Evolutionary conservation across 345 rosid genomes (phyloP).

Genomic region (Lepidium aucheri): DNA sequence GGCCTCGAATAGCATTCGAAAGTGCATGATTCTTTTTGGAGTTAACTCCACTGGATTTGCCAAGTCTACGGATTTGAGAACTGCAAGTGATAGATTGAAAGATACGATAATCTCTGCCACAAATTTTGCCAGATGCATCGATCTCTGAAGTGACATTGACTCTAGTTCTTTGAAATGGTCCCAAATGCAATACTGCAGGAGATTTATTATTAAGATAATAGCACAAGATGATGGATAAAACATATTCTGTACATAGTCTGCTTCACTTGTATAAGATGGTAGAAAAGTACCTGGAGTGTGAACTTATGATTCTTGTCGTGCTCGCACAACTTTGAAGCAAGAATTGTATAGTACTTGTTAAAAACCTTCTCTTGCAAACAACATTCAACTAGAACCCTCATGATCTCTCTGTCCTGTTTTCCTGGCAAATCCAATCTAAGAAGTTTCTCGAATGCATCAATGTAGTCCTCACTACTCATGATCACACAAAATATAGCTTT

Average conservation of each 20-base stretch:
- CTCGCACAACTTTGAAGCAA: conserved; percentile 76
- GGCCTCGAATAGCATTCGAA: conserved; percentile 72
- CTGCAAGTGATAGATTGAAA: conserved; percentile 65
- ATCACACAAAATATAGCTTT: conserved; percentile 88
- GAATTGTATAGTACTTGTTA: conserved; percentile 71
- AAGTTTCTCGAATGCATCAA: conserved; percentile 90
- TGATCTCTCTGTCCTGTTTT: conserved; percentile 88
- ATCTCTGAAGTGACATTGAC: conserved; percentile 57
- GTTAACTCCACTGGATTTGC: conserved; percentile 47
- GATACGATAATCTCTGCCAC: conserved; percentile 70
- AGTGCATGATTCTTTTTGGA: conserved; percentile 65
- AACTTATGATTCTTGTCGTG: conserved; percentile 85
- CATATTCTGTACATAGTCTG: not conserved
- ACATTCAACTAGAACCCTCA: conserved; percentile 82
- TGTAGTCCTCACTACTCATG: conserved; percentile 89
- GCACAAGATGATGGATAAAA: not conserved
- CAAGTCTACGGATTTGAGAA: conserved; percentile 58
- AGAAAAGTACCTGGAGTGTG: conserved; percentile 62
- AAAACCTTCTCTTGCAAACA: conserved; percentile 84
- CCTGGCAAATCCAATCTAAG: conserved; percentile 75
- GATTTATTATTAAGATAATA: not conserved
- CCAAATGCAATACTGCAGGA: conserved; percentile 71
- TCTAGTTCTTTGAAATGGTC: conserved; percentile 86
- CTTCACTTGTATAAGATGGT: not conserved
- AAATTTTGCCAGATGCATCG: conserved; percentile 85